A percentile compares a stretch with the other conserved stretches of the same genome.
Evolutionary conservation across 371 early-diverging fungal genomes (phyloP).

Genomic region (Mucor racemosus): DNA sequence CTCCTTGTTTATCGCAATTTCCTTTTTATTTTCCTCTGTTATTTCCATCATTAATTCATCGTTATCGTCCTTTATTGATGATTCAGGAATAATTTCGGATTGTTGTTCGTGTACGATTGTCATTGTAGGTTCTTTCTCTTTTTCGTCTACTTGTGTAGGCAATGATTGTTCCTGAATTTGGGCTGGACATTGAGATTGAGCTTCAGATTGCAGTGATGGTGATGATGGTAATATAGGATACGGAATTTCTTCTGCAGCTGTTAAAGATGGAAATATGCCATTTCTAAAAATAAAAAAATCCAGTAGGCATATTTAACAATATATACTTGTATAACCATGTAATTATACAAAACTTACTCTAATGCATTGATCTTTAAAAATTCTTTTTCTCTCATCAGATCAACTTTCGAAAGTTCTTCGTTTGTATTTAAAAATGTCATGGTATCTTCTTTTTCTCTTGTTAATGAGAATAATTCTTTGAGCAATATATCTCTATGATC

Average conservation of each 20-base stretch:
- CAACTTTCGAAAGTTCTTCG: slow-evolving; percentile 18
- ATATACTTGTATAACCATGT: neutral
- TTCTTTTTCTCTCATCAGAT: slow-evolving; percentile 25
- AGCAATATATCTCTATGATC: slow-evolving; percentile 27
- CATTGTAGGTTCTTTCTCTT: neutral
- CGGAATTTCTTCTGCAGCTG: neutral
- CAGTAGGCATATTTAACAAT: neutral
- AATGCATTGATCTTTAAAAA: slow-evolving; percentile 15
- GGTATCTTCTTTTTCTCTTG: slow-evolving; percentile 25
- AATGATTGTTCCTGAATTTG: neutral
- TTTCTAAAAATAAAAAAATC: neutral
- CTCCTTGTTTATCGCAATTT: neutral
- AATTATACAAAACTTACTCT: neutral
- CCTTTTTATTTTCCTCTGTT: neutral
- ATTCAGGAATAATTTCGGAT: neutral
- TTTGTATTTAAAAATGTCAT: slow-evolving; percentile 31
- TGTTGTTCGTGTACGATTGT: neutral
- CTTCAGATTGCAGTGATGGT: neutral
- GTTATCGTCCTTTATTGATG: neutral
- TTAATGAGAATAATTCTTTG: slow-evolving; percentile 39
- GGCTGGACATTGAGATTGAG: neutral
- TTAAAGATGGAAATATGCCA: slow-evolving; percentile 1
- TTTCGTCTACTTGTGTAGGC: no score
- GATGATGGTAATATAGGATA: neutral
- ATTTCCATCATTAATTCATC: neutral